A percentile compares a stretch with the other conserved stretches of the same genome.
These are phyloP conservation scores for Candolleomyces aberdarensis DNA, from an alignment of 768 basidiomycete species.

Conservation along the genomic window DNA sequence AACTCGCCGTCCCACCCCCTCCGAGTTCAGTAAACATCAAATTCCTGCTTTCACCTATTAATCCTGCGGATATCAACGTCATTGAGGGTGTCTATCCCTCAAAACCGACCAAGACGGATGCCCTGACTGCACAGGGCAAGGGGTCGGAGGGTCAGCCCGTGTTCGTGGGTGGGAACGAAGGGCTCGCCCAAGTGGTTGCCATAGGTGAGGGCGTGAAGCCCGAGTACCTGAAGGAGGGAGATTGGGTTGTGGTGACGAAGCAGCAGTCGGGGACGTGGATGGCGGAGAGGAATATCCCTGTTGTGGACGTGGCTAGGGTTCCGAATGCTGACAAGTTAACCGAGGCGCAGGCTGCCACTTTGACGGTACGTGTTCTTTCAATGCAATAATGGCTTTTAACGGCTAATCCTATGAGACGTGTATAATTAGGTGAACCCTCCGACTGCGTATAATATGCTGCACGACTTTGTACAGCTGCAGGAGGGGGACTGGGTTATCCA, in stretches of 20 bases:
- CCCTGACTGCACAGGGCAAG: constrained; percentile 29
- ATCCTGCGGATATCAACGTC: constrained; percentile 80
- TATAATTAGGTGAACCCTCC: constrained; percentile 68
- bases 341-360: constrained; percentile 68
- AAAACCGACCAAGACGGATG: constrained; percentile 43
- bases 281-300: constrained; percentile 48
- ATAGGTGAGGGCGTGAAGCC: constrained; percentile 53
- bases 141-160: constrained; percentile 34
- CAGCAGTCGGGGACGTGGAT: constrained; percentile 78
- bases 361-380: constrained; percentile 50
- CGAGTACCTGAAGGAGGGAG: constrained; percentile 42
- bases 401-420: background rate
- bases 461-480: constrained; percentile 59
- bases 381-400: background rate
- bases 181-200: constrained; percentile 61
- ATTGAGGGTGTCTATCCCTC: constrained; percentile 81
- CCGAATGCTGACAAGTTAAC: constrained; percentile 44
- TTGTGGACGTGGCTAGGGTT: constrained; percentile 59
- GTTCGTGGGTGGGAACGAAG: constrained; percentile 76
- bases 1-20: constrained; percentile 51
- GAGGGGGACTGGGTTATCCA: constrained; percentile 81
- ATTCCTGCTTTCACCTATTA: constrained; percentile 71
- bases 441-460: constrained; percentile 81
- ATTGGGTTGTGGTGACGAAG: constrained; percentile 73
- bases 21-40: constrained; percentile 55